phyloP scores from a whole-genome alignment of 1,284 basidiomycete genomes.

The Puccinia polysora region DNA sequence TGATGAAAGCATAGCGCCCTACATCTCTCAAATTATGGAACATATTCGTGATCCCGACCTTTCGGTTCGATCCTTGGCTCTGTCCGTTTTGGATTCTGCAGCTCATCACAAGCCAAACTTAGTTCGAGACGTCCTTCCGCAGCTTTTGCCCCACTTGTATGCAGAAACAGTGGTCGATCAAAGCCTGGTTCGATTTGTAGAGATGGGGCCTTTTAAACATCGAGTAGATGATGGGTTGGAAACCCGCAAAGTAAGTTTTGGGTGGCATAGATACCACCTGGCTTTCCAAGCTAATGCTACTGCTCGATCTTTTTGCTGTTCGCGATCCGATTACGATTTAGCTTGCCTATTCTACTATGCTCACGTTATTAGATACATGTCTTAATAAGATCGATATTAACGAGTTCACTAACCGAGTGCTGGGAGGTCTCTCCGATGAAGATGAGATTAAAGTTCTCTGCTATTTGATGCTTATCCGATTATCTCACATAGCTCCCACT shows the following conservation, averaged over 20 bases:
- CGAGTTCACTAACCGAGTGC: conserved; percentile 74
- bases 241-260: conserved; percentile 58
- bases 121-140: conserved; percentile 72
- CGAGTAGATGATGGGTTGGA: conserved; percentile 89
- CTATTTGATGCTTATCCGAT: conserved; percentile 87
- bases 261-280: background rate
- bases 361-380: conserved; percentile 87
- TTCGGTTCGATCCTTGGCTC: conserved; percentile 58
- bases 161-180: conserved; percentile 74
- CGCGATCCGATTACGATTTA: conserved; percentile 51
- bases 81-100: conserved; percentile 86
- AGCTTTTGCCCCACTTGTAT: conserved; percentile 77
- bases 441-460: conserved; percentile 97
- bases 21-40: conserved; percentile 31
- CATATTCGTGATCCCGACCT: conserved; percentile 41
- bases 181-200: conserved; percentile 74
- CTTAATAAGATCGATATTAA: conserved; percentile 76
- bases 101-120: conserved; percentile 89
- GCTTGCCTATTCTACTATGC: conserved; percentile 95
- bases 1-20: conserved; percentile 56
- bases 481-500: conserved; percentile 76
- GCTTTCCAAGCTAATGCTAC: background rate
- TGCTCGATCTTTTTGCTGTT: background rate
- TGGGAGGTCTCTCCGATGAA: conserved; percentile 78
- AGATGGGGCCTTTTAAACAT: conserved; percentile 98